A percentile compares a stretch with the other conserved stretches of the same genome.
Conservation (phyloP, 2,329 filamentous ascomycete species). For the Paecilomyces sp. region DNA sequence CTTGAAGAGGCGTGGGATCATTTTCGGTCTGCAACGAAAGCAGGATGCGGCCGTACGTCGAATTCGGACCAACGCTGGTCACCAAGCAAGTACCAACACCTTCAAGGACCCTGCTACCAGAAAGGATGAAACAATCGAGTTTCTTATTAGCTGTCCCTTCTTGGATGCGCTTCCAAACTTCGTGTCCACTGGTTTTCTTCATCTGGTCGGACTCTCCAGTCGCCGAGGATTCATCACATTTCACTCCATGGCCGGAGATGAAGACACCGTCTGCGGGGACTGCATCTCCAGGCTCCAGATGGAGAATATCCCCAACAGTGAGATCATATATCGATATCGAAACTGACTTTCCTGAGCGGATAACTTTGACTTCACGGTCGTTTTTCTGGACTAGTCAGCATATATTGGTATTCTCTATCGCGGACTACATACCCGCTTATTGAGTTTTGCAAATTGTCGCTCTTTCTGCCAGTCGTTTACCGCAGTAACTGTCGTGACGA, state of each 20-base stretch:
- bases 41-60: constrained; percentile 68
- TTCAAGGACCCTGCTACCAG: constrained; percentile 70
- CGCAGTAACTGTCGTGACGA: constrained; percentile 57
- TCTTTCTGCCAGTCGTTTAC: constrained; percentile 64
- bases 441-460: constrained; percentile 57
- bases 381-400: constrained; percentile 49
- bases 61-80: constrained; percentile 66
- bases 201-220: constrained; percentile 62
- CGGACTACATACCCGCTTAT: constrained; percentile 34
- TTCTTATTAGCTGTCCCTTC: constrained; percentile 47
- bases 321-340: constrained; percentile 57
- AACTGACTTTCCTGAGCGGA: constrained; percentile 56
- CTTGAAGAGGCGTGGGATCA: constrained; percentile 69
- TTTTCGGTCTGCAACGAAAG: constrained; percentile 67
- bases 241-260: constrained; percentile 49
- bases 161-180: constrained; percentile 51
- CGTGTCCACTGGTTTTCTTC: constrained; percentile 57
- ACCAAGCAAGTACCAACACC: constrained; percentile 68
- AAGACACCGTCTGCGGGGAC: constrained; percentile 57
- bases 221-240: constrained; percentile 58
- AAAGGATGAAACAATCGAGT: constrained; percentile 69
- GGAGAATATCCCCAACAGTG: constrained; percentile 58
- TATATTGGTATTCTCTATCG: neutral
- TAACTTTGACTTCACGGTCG: constrained; percentile 57
- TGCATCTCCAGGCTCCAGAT: constrained; percentile 58